Conservation (phyloP, 176 grass and related monocot species). For the Echinochloa phyllopogon region DNA sequence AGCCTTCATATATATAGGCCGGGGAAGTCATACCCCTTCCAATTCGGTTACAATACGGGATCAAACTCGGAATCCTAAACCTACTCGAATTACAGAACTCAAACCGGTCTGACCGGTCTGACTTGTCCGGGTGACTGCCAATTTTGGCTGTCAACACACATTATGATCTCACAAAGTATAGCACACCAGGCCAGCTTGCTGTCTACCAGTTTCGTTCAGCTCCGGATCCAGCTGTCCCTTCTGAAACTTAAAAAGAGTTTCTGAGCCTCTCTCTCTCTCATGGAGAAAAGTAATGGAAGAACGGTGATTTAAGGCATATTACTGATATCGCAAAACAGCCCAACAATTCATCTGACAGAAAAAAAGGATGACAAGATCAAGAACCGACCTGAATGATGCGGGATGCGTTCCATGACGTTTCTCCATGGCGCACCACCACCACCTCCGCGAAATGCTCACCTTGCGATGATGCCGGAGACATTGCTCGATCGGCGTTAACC, state of each 20-base stretch:
- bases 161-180: too few species aligned
- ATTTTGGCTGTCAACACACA: too few species aligned
- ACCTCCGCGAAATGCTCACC: slow-evolving; percentile 53
- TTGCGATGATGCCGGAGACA: background rate
- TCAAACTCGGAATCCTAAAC: too few species aligned
- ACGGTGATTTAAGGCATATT: background rate
- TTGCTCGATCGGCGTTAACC: background rate
- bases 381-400: slow-evolving; percentile 54
- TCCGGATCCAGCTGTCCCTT: slow-evolving; percentile 76
- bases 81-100: too few species aligned
- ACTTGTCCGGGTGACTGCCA: too few species aligned
- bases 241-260: background rate
- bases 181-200: slow-evolving; percentile 45
- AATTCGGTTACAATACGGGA: too few species aligned
- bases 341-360: too few species aligned
- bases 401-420: slow-evolving; percentile 48
- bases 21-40: too few species aligned
- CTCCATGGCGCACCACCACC: slow-evolving; percentile 68
- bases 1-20: too few species aligned
- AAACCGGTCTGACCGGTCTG: too few species aligned
- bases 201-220: slow-evolving; percentile 62
- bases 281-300: background rate
- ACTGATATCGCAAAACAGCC: too few species aligned
- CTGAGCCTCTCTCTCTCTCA: background rate
- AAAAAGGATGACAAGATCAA: background rate